Conservation (phyloP, 129 eudicot species). For the Centella asiatica region DNA sequence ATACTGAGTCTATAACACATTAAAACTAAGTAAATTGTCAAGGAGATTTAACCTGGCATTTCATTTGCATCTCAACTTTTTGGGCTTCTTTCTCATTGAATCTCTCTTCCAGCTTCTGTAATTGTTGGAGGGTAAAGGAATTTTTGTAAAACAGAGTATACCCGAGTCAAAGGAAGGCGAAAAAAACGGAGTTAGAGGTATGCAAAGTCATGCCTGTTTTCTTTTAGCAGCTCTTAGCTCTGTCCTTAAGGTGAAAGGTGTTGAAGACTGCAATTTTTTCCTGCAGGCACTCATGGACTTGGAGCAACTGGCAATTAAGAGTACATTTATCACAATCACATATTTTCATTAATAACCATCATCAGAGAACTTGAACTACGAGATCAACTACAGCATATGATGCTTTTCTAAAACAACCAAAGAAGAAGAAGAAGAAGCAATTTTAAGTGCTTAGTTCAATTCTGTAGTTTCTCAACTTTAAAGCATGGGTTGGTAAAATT, state of each 20-base stretch:
- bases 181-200: no score
- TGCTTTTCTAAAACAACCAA: background rate
- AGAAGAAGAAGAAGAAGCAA: no score
- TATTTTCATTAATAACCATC: constrained; percentile 8
- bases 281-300: constrained; percentile 67
- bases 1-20: background rate
- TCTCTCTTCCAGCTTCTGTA: constrained; percentile 81
- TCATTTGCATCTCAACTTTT: constrained; percentile 46
- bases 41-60: constrained; percentile 43
- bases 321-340: background rate
- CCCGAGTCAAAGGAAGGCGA: background rate
- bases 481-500: background rate
- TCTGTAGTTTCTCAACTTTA: background rate
- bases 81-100: constrained; percentile 61
- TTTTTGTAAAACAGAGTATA: background rate
- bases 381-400: background rate
- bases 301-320: constrained; percentile 32
- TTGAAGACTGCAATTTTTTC: constrained; percentile 65
- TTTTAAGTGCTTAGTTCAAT: background rate
- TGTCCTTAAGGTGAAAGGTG: constrained; percentile 63
- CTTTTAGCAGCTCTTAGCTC: constrained; percentile 79
- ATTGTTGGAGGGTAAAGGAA: constrained; percentile 6
- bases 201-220: constrained; percentile 55
- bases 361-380: background rate
- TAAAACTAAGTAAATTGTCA: background rate